A percentile compares a stretch with the other conserved stretches of the same genome.
phyloP scores from a whole-genome alignment of 306 rosid genomes.

The Ammopiptanthus mongolicus region DNA sequence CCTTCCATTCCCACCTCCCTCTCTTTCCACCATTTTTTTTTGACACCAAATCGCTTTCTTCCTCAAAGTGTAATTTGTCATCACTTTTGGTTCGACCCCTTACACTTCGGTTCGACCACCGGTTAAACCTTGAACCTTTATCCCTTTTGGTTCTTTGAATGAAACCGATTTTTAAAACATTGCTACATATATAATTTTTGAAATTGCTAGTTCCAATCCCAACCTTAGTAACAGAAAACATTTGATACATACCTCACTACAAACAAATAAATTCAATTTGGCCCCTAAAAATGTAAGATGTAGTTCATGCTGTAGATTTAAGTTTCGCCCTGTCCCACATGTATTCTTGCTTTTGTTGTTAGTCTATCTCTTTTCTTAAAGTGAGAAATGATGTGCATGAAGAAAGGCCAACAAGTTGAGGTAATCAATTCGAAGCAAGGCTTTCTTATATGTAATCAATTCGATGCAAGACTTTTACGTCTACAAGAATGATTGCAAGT shows the following conservation, averaged over 20 bases:
- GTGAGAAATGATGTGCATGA: background rate
- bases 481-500: background rate
- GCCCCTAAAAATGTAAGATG: background rate
- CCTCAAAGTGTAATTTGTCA: too few species aligned
- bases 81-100: too few species aligned
- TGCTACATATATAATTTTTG: background rate
- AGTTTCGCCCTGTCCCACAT: slow-evolving; percentile 3
- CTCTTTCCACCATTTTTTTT: too few species aligned
- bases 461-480: slow-evolving; percentile 5
- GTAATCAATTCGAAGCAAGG: background rate
- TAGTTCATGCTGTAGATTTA: background rate
- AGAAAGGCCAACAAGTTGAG: slow-evolving; percentile 14
- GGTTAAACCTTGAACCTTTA: too few species aligned
- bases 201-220: background rate
- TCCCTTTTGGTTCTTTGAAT: too few species aligned
- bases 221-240: background rate
- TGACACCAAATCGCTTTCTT: too few species aligned
- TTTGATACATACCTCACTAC: background rate
- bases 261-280: background rate
- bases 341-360: background rate
- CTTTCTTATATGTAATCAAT: background rate
- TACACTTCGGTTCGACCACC: too few species aligned
- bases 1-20: too few species aligned
- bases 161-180: too few species aligned
- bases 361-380: background rate